Conservation (phyloP, 2,329 filamentous ascomycete species). For the Allantophomopsis lycopodina region DNA sequence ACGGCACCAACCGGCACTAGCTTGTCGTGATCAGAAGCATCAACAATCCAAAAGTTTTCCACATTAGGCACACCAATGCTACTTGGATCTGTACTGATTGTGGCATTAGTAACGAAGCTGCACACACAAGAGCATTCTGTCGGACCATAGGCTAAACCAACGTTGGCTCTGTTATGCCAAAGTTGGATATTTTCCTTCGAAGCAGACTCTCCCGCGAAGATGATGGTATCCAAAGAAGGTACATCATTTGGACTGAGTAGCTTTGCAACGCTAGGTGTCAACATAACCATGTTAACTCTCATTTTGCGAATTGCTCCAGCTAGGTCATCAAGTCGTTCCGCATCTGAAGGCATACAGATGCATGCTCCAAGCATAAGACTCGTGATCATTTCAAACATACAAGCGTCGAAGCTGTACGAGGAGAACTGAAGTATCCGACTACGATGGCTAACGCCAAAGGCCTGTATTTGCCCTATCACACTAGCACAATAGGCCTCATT, state of each 20-base stretch:
- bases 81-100: constrained; percentile 1
- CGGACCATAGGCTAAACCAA: neutral
- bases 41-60: neutral
- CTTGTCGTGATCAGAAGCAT: neutral
- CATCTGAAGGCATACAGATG: neutral
- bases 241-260: neutral
- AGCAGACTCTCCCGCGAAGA: constrained; percentile 54
- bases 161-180: neutral
- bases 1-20: neutral
- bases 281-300: neutral
- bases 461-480: neutral
- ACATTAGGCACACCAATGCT: neutral
- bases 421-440: neutral
- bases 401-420: constrained; percentile 1
- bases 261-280: neutral
- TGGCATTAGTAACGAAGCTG: neutral
- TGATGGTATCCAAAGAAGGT: neutral
- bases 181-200: constrained; percentile 13
- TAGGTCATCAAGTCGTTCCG: neutral
- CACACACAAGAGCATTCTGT: neutral
- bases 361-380: neutral
- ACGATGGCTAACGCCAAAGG: neutral
- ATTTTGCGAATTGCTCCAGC: neutral
- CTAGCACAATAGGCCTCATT: neutral
- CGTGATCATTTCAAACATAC: neutral